phyloP scores from a whole-genome alignment of 345 rosid genomes.

The Aquilaria sinensis region DNA sequence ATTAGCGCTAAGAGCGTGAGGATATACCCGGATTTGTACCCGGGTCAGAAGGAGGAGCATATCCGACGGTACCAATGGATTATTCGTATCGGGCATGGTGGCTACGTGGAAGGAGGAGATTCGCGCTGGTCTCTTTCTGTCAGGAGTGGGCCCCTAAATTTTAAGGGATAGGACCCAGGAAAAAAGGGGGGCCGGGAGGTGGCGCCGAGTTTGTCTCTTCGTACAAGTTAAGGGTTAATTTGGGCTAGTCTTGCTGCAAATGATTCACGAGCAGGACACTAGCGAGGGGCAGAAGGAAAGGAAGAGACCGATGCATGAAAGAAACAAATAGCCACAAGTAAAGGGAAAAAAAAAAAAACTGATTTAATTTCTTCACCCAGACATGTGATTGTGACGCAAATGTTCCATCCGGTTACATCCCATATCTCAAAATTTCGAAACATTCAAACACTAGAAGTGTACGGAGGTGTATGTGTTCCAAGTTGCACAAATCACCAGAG shows the following conservation, averaged over 20 bases:
- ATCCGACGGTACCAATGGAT: conserved; percentile 33
- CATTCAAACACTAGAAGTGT: no score
- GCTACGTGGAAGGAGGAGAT: conserved; percentile 18
- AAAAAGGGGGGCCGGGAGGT: background rate
- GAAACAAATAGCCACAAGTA: background rate
- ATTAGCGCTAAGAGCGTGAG: background rate
- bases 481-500: no score
- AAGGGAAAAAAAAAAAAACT: background rate
- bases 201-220: conserved; percentile 12
- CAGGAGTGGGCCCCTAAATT: background rate
- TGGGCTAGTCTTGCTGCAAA: background rate
- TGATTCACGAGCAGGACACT: background rate
- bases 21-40: conserved; percentile 25
- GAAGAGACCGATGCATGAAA: no score
- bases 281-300: background rate
- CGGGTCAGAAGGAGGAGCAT: conserved; percentile 21
- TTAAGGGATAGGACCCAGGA: background rate
- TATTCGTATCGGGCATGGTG: conserved; percentile 11
- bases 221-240: conserved; percentile 7
- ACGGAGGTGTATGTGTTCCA: no score
- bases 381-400: no score
- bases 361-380: no score
- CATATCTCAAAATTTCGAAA: no score
- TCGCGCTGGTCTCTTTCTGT: background rate
- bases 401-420: no score